Conservation (phyloP, 225 moss, liverwort and hornwort genomes). For the Bryum argenteum region DNA sequence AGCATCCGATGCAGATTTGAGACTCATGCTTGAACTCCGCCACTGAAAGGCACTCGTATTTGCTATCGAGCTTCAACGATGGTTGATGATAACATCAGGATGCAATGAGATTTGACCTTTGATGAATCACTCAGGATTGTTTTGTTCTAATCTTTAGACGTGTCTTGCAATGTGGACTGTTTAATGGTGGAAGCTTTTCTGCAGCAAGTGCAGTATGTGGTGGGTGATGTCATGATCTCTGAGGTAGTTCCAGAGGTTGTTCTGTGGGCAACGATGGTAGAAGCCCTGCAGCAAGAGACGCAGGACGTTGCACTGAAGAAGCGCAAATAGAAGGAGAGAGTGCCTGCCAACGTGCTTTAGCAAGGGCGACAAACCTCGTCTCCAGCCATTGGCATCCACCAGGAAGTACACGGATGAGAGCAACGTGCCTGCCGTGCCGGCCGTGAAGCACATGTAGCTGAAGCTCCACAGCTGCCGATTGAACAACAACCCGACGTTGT, state of each 20-base stretch:
- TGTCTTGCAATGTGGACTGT: background rate
- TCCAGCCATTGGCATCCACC: constrained; percentile 52
- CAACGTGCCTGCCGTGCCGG: constrained; percentile 57
- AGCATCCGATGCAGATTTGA: constrained; percentile 17
- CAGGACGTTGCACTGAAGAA: constrained; percentile 57
- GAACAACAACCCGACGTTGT: constrained; percentile 55
- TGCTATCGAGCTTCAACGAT: background rate
- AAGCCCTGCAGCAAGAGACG: constrained; percentile 51
- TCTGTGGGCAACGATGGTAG: constrained; percentile 53
- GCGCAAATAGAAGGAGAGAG: constrained; percentile 56
- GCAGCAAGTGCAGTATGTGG: constrained; percentile 11
- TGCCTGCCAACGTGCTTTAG: constrained; percentile 65
- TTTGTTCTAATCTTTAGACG: background rate
- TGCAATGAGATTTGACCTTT: background rate
- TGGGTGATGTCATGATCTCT: constrained; percentile 14
- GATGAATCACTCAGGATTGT: background rate
- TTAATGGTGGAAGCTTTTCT: constrained; percentile 5
- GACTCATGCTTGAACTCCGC: background rate
- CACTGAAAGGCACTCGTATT: background rate
- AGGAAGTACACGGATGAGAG: constrained; percentile 53
- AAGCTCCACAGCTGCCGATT: constrained; percentile 69
- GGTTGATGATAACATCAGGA: background rate
- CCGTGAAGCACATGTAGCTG: constrained; percentile 71
- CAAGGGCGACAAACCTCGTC: constrained; percentile 33
- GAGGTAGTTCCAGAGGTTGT: constrained; percentile 46